Evolutionary conservation across 192 early-diverging fungal genomes (phyloP).

Genomic region (Chytriomyces hyalinus): DNA sequence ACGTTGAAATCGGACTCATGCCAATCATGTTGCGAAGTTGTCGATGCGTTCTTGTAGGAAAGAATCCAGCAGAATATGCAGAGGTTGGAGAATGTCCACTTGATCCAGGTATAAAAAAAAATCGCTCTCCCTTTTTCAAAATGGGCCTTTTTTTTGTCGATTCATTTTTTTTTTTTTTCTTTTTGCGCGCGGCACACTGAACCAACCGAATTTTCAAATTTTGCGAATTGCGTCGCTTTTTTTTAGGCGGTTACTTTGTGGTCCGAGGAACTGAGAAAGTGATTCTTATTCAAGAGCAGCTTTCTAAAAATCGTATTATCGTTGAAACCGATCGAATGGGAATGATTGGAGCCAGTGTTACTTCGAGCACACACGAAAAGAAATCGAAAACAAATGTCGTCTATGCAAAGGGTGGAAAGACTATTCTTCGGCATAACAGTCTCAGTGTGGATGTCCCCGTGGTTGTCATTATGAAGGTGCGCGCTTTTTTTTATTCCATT

Average conservation of each 20-base stretch:
- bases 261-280: constrained; percentile 96
- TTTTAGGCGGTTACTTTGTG: constrained; percentile 88
- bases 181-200: too few relatives aligned
- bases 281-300: constrained; percentile 96
- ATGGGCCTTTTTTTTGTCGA: too few relatives aligned
- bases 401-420: constrained; percentile 61
- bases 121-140: too few relatives aligned
- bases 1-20: constrained; percentile 87
- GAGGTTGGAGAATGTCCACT: constrained; percentile 91
- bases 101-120: constrained; percentile 80
- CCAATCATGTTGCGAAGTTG: constrained; percentile 95
- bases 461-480: constrained; percentile 80
- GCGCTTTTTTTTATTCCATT: constrained; percentile 7
- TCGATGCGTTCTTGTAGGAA: constrained; percentile 80
- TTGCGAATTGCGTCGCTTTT: constrained; percentile 1
- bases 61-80: constrained; percentile 82
- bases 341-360: constrained; percentile 81
- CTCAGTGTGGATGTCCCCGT: constrained; percentile 87
- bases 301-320: constrained; percentile 98
- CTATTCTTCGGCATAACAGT: constrained; percentile 84
- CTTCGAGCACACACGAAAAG: constrained; percentile 88
- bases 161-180: constrained; percentile 10
- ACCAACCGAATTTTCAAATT: not conserved
- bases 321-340: constrained; percentile 86
- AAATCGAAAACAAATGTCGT: constrained; percentile 91